Evolutionary conservation across 352 stramenopile species (phyloP).

Genomic region (Albugo laibachii): DNA sequence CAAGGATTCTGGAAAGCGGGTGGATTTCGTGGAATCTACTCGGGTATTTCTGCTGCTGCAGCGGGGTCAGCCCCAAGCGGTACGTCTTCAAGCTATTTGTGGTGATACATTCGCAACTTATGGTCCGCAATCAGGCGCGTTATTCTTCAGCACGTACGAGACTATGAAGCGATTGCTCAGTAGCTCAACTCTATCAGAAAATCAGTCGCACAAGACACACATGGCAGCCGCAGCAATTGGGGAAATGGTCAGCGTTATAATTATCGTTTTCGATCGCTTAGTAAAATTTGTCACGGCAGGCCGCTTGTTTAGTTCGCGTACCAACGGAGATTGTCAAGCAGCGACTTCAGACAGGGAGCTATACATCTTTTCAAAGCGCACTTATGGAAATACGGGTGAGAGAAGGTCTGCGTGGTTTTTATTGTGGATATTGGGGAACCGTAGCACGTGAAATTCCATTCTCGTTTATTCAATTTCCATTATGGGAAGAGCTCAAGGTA

Average conservation of each 20-base stretch:
- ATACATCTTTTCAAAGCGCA: conserved; percentile 46
- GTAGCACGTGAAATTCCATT: conserved; percentile 98
- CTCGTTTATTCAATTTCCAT: conserved; percentile 98
- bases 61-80: conserved; percentile 81
- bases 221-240: conserved; percentile 89
- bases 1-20: conserved; percentile 94
- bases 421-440: conserved; percentile 94
- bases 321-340: conserved; percentile 99
- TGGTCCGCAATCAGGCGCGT: conserved; percentile 23
- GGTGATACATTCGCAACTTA: background rate
- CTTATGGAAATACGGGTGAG: conserved; percentile 61
- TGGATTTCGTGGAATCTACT: conserved; percentile 89
- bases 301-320: conserved; percentile 94
- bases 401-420: conserved; percentile 79
- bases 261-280: background rate
- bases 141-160: conserved; percentile 85
- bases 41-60: conserved; percentile 77
- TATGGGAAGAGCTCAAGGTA: conserved; percentile 95
- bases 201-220: conserved; percentile 80
- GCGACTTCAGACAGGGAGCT: conserved; percentile 92
- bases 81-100: conserved; percentile 9
- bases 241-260: conserved; percentile 54
- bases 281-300: conserved; percentile 12
- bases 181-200: conserved; percentile 26
- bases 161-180: conserved; percentile 66